phyloP scores from a whole-genome alignment of 2,329 filamentous ascomycete species.

The Apiospora kogelbergensis region DNA sequence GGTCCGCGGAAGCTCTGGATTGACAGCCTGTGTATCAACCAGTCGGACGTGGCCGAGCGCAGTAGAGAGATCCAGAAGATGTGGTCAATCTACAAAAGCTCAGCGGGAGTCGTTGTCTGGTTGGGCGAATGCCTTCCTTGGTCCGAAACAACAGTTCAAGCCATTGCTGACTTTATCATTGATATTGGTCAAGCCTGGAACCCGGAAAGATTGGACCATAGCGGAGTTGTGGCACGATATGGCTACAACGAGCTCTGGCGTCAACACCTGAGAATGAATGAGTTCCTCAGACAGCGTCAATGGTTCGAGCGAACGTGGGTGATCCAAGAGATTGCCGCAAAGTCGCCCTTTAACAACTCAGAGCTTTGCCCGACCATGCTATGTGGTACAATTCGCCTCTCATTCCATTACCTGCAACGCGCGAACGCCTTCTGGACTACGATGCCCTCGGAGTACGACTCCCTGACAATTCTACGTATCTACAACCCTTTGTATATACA shows the following conservation, averaged over 20 bases:
- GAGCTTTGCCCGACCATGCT: not conserved
- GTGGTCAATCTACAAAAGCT: not conserved
- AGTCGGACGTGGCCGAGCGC: conserved; percentile 15
- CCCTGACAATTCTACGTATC: not conserved
- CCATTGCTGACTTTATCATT: not conserved
- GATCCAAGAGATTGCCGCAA: not conserved
- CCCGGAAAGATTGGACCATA: not conserved
- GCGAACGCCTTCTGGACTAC: not conserved
- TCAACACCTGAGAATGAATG: not conserved
- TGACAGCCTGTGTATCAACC: conserved; percentile 22
- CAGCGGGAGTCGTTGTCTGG: not conserved
- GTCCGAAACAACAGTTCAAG: not conserved
- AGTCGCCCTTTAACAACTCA: too few species aligned
- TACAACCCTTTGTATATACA: not conserved
- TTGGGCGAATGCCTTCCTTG: not conserved
- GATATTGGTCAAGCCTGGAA: not conserved
- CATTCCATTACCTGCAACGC: not conserved
- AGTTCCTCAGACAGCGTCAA: not conserved
- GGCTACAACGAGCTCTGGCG: not conserved
- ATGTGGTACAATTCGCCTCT: not conserved
- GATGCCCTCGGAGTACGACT: not conserved
- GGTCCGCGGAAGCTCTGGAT: conserved; percentile 19
- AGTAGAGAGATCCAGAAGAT: conserved; percentile 18
- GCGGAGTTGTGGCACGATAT: not conserved
- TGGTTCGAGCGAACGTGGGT: not conserved